phyloP scores from a whole-genome alignment of 106 monocot species.

The Dendrobium huoshanense region DNA sequence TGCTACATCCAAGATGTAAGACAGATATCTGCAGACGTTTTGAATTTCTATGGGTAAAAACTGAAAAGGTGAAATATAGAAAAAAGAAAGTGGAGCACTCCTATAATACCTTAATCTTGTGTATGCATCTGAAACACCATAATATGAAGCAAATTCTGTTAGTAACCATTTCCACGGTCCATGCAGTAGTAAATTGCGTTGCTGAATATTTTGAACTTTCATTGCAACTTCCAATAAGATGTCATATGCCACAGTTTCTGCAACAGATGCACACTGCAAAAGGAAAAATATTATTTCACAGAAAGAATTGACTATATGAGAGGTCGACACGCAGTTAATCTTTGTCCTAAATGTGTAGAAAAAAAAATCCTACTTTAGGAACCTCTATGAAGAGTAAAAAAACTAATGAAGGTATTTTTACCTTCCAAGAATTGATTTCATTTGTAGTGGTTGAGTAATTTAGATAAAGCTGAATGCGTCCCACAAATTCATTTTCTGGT shows the following conservation, averaged over 20 bases:
- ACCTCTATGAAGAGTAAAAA: neutral
- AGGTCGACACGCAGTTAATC: neutral
- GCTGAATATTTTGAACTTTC: conserved; percentile 81
- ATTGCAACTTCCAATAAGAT: conserved; percentile 88
- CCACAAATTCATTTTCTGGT: conserved; percentile 91
- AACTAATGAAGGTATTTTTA: conserved; percentile 7
- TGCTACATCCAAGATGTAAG: conserved; percentile 97
- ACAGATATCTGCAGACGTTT: conserved; percentile 55
- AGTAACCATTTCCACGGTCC: conserved; percentile 94
- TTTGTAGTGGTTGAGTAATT: conserved; percentile 59
- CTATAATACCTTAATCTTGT: conserved; percentile 65
- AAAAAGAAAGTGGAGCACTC: neutral
- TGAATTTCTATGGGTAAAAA: no score
- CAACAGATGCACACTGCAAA: conserved; percentile 81
- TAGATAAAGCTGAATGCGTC: conserved; percentile 62
- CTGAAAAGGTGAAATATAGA: neutral
- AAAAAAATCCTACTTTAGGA: neutral
- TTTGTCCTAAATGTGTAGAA: neutral
- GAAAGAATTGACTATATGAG: neutral
- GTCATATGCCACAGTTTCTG: conserved; percentile 96
- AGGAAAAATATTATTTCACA: conserved; percentile 4
- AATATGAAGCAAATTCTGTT: conserved; percentile 88
- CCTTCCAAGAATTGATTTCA: conserved; percentile 62
- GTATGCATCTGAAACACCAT: conserved; percentile 93
- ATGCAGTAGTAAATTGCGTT: conserved; percentile 76